Conservation (phyloP, 129 eudicot genomes). For the Saposhnikovia divaricata region DNA sequence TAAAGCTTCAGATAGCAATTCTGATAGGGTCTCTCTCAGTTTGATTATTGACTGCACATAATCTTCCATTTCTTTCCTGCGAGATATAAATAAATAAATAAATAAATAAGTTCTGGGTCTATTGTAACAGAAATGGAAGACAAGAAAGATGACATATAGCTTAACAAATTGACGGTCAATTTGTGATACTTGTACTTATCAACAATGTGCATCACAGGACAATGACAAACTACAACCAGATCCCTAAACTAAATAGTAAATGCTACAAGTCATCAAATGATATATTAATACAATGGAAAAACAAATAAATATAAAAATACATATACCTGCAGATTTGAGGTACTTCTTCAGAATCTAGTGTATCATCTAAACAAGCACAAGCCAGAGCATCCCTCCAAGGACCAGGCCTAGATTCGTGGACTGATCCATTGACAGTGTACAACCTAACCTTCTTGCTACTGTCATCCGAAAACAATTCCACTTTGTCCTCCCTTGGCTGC, state of each 20-base stretch:
- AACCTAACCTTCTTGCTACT: conserved; percentile 10
- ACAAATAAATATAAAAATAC: background rate
- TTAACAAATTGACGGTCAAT: background rate
- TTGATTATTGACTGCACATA: conserved; percentile 4
- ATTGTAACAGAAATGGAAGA: too few relatives aligned
- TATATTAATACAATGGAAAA: background rate
- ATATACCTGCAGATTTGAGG: conserved; percentile 9
- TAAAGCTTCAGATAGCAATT: conserved; percentile 12
- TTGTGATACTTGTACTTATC: background rate
- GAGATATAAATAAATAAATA: background rate
- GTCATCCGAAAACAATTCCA: conserved; percentile 5
- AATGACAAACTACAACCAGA: background rate
- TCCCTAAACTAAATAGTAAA: background rate
- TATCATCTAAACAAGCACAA: conserved; percentile 10
- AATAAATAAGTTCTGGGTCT: too few relatives aligned
- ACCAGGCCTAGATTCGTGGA: conserved; percentile 6
- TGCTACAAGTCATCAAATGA: background rate
- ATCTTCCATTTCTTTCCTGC: conserved; percentile 9
- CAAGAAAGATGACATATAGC: background rate
- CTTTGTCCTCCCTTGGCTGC: conserved; percentile 11
- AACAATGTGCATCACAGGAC: background rate
- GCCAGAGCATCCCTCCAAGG: conserved; percentile 14
- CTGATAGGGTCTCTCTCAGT: conserved; percentile 6
- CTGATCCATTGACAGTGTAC: conserved; percentile 7
- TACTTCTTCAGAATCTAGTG: conserved; percentile 12